phyloP scores from a whole-genome alignment of 2,329 filamentous ascomycete genomes.

The Juglanconis sp. region DNA sequence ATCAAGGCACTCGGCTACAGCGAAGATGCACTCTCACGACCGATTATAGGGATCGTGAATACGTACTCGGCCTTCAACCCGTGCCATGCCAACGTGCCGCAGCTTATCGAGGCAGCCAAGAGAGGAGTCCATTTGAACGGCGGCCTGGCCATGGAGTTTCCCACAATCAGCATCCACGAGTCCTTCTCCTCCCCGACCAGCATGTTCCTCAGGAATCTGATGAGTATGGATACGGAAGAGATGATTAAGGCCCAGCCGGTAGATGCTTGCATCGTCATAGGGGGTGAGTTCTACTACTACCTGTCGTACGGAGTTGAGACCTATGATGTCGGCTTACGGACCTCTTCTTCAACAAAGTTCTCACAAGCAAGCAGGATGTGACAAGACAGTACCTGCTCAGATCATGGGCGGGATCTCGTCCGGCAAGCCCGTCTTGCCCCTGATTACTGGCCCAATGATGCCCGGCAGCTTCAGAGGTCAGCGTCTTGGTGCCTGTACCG shows the following conservation, averaged over 20 bases:
- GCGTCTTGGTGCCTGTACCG: constrained; percentile 69
- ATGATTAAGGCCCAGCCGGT: constrained; percentile 72
- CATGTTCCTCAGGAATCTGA: constrained; percentile 72
- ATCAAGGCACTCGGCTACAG: constrained; percentile 74
- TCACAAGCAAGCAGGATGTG: constrained; percentile 51
- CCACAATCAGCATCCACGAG: constrained; percentile 70
- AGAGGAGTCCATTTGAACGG: constrained; percentile 65
- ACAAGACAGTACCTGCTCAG: constrained; percentile 72
- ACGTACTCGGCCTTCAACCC: constrained; percentile 72
- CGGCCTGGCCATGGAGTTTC: constrained; percentile 68
- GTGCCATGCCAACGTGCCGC: constrained; percentile 69
- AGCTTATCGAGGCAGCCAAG: constrained; percentile 68
- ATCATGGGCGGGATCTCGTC: constrained; percentile 74
- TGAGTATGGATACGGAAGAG: constrained; percentile 79
- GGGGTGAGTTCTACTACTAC: constrained; percentile 41
- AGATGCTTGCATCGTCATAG: constrained; percentile 65
- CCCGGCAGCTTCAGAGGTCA: constrained; percentile 63
- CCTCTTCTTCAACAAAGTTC: not conserved
- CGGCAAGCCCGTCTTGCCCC: constrained; percentile 66
- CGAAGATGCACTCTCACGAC: constrained; percentile 66
- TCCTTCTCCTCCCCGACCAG: constrained; percentile 67
- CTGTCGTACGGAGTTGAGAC: not conserved
- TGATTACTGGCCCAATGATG: constrained; percentile 74
- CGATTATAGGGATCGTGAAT: constrained; percentile 73
- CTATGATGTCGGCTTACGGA: not conserved